Percentiles rank a stretch among this genome's conserved stretches.
phyloP scores from a whole-genome alignment of 352 stramenopile genomes.

The Phytophthora gonapodyides region DNA sequence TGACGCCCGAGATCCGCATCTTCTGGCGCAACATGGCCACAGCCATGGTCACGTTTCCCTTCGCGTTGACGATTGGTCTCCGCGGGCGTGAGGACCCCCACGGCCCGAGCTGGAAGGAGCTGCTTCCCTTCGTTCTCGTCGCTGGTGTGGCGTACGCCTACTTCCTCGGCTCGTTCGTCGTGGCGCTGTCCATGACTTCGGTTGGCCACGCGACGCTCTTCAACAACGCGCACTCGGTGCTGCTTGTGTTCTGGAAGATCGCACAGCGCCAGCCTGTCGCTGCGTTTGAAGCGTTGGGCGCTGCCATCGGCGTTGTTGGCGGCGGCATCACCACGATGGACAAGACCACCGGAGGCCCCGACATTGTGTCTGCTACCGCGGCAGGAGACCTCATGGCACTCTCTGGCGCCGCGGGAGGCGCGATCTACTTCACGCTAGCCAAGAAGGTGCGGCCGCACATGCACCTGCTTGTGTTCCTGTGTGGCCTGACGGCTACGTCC shows the following conservation, averaged over 20 bases:
- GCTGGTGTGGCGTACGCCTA: constrained; percentile 70
- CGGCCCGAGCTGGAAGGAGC: constrained; percentile 33
- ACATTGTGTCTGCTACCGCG: constrained; percentile 53
- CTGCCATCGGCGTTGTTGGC: constrained; percentile 70
- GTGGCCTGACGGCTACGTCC: constrained; percentile 57
- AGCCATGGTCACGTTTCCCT: constrained; percentile 54
- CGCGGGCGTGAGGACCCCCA: constrained; percentile 32
- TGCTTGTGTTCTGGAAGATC: constrained; percentile 80
- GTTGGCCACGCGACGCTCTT: constrained; percentile 85
- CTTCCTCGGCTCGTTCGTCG: constrained; percentile 74
- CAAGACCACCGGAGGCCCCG: constrained; percentile 35
- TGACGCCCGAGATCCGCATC: constrained; percentile 79
- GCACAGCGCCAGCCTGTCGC: constrained; percentile 58
- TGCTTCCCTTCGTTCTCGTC: constrained; percentile 50
- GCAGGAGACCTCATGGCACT: constrained; percentile 76
- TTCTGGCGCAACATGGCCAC: constrained; percentile 86
- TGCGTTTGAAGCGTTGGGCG: constrained; percentile 65
- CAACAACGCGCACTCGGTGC: constrained; percentile 82
- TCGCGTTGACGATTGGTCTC: constrained; percentile 49
- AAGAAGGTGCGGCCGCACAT: constrained; percentile 79
- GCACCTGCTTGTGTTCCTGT: constrained; percentile 75
- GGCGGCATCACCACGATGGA: constrained; percentile 77
- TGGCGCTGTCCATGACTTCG: constrained; percentile 70
- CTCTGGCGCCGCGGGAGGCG: constrained; percentile 64
- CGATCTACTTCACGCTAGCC: constrained; percentile 76